Evolutionary conservation across 106 monocot genomes (phyloP).

Genomic region (Dioscorea dumetorum): DNA sequence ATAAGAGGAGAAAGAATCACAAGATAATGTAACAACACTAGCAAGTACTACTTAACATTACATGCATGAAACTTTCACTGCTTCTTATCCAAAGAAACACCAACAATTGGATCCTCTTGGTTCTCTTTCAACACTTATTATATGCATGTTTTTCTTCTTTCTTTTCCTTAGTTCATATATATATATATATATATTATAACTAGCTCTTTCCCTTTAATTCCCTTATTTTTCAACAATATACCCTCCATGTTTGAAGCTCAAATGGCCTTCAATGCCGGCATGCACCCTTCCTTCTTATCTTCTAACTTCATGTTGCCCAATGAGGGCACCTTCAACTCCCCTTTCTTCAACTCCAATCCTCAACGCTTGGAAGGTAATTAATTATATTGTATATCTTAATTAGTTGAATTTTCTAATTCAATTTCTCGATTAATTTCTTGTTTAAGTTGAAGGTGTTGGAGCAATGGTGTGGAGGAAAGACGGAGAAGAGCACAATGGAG

Average conservation of each 20-base stretch:
- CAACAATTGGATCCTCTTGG: neutral
- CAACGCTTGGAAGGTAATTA: slow-evolving; percentile 33
- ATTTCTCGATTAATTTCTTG: neutral
- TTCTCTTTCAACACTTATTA: neutral
- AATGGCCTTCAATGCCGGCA: slow-evolving; percentile 61
- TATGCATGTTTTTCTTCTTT: slow-evolving; percentile 6
- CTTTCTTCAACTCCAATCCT: slow-evolving; percentile 11
- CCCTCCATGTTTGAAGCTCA: slow-evolving; percentile 9
- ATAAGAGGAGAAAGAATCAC: neutral
- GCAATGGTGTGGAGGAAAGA: slow-evolving; percentile 26
- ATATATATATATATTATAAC: neutral
- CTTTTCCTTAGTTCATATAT: neutral
- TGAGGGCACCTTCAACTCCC: neutral
- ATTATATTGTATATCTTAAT: too few relatives aligned
- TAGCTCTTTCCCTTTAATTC: neutral
- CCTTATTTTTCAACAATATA: neutral
- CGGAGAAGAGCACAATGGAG: slow-evolving; percentile 34
- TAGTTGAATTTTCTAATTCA: neutral
- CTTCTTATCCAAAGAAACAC: neutral
- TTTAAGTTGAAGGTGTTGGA: slow-evolving; percentile 17
- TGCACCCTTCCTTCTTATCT: slow-evolving; percentile 57
- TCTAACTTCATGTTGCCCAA: slow-evolving; percentile 48
- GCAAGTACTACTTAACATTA: neutral
- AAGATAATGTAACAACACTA: neutral
- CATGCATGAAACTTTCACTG: neutral